Evolutionary conservation across 331 rosid genomes (phyloP).

Genomic region (Acacia concinna): DNA sequence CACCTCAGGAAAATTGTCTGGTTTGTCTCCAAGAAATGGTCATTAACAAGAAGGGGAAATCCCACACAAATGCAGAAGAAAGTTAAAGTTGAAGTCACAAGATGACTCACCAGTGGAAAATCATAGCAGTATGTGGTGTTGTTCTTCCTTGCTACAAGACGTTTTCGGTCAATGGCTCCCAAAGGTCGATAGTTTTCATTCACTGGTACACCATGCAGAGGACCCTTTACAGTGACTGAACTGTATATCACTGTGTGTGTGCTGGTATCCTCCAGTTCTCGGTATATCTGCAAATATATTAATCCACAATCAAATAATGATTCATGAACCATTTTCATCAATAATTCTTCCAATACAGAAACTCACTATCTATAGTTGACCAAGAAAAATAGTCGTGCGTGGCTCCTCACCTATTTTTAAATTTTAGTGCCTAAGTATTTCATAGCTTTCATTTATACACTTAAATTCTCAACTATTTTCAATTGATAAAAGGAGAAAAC

Average conservation of each 20-base stretch:
- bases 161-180: conserved; percentile 84
- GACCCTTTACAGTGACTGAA: conserved; percentile 63
- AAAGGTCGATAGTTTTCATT: conserved; percentile 77
- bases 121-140: conserved; percentile 97
- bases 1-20: conserved; percentile 34
- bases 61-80: neutral
- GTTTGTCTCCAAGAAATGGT: conserved; percentile 20
- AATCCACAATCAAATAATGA: conserved; percentile 29
- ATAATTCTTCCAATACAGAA: conserved; percentile 17
- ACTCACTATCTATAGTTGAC: conserved; percentile 4
- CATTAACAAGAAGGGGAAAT: conserved; percentile 17
- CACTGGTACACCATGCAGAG: conserved; percentile 74
- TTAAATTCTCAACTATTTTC: conserved; percentile 4
- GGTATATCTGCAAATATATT: conserved; percentile 65
- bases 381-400: neutral
- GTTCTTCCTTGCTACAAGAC: conserved; percentile 87
- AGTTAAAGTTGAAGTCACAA: conserved; percentile 13
- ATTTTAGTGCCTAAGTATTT: neutral
- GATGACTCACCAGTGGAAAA: conserved; percentile 84
- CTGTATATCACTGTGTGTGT: conserved; percentile 68
- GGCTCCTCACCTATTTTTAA: neutral
- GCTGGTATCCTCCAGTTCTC: conserved; percentile 72
- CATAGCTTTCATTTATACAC: neutral
- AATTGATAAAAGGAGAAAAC: neutral
- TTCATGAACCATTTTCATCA: conserved; percentile 6